Base-by-base conservation (phyloP, 2,329 filamentous ascomycete genomes). In the Venturia asperata region DNA sequence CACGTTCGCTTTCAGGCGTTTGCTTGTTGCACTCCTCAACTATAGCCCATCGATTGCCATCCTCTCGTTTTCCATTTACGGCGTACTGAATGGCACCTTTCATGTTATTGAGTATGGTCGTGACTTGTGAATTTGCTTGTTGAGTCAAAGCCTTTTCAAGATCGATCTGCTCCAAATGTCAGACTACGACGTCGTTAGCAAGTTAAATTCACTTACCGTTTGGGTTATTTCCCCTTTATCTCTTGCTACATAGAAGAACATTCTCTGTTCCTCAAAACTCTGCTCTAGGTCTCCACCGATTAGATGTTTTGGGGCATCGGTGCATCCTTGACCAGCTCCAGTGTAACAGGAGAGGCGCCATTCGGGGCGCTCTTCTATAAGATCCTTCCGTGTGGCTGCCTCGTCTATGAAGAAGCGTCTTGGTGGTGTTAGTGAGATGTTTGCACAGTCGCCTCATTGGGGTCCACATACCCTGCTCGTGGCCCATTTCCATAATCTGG, bases 301-400 rank as follows among this genome's bases (percentile, higher is more conserved):
- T 0, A 97, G 81, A 75, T 96, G 91, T 21, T 85, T 85, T 0
- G 92, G 92, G 1, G 89, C 85, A 70, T 92, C 85, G 70, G 80
- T 83, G 27, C 52, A 58, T 4, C 88, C 89, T 0, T 92, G 92
- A 0, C 87, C 90, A 75, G 30, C 17, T 6, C 47, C 63, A 4
- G 64, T 27, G 39, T 96, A 97, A 27, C 88, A 83, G 1, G 92
- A 96, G 30, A 97, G 82, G 5, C 94, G 87, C 89, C 92, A 97
- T 80, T 85, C 78, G 21, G 93, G 93, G 10, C 83, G 82, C 67
- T 94, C 90, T 27, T 81, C 80, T 0, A 81, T 84, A 58, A 95
- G 80, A 72, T 95, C 91, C 64, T 68, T 64, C 47, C 74, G 72
- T 61, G 77, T 75, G 24, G 70, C 70, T 13, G 72, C 72, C 24